Base-by-base conservation (phyloP, 2,329 filamentous ascomycete genomes). In the Ophiostoma pallidulum region DNA sequence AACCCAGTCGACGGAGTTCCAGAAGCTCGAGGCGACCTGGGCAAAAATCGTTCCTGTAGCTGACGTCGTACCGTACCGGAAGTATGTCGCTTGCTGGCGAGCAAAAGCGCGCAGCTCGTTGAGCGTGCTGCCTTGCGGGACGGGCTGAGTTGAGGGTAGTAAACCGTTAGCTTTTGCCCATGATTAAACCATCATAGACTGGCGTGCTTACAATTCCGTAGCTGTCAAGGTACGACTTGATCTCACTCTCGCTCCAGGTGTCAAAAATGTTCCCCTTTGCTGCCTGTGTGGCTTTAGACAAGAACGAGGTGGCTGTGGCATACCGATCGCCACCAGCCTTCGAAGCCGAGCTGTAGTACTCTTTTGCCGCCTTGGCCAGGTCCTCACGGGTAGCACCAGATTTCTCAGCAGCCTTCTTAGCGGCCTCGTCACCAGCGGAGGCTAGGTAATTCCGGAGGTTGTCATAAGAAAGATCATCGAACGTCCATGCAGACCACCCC, bases 141-240 rank as follows among this genome's bases (percentile, higher is more conserved):
- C 71, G 4, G 71, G 64, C 63, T 56, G 19, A 16, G 12, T n/a
- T 4, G 19, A 14, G 31, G 51, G 63, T 51, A 62, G 58, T 40
- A 35, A 40, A n/a, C n/a, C n/a, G n/a, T n/a, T n/a, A n/a, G n/a
- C n/a, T n/a, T n/a, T n/a, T n/a, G n/a, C n/a, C n/a, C n/a, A n/a
- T n/a, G n/a, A n/a, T n/a, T n/a, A n/a, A n/a, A n/a, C n/a, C n/a
- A n/a, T n/a, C n/a, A n/a, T n/a, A n/a, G n/a, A n/a, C n/a, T n/a
- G n/a, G n/a, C n/a, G n/a, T 8, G 59, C 64, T 68, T 46, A 75
- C 72, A 35, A 91, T 69, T 32, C 86, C 86, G 54, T 88, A 91
- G 52, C 79, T 84, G 60, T 91, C 86, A 7, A 91, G 75, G 59
- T 90, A 91, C 1, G 77, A 69, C 71, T 91, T 90, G 52, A 92